Evolutionary conservation across 2,329 filamentous ascomycete genomes (phyloP), one percentile per base, ranked within the genome.

Genomic region (Aureobasidium lini): DNA sequence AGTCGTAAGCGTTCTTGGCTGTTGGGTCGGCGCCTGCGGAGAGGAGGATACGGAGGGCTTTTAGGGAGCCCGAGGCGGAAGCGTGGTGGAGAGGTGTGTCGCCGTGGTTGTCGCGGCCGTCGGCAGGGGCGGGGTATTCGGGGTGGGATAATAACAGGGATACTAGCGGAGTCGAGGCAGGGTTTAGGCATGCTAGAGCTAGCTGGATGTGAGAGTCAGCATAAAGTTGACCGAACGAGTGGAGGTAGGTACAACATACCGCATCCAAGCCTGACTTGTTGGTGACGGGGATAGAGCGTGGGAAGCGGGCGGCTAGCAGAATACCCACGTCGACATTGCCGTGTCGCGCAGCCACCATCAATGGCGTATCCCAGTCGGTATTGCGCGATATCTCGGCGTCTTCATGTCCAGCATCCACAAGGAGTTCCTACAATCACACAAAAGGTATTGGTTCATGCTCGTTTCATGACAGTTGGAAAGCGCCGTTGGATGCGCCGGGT

Each of bases 1-100:
- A 95, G 68, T 84, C 86, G 78, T 86, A 90, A 2, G 84, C 76
- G 69, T 95, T 95, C 65, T 80, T 80, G 59, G 83, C 83, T 58
- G 87, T 79, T 0, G 88, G 83, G 65, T 91, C 86, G 0, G 90
- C 89, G 10, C 90, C 90, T 0, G 88, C 89, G 3, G 87, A 85
- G 11, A 95, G 79, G 57, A 95, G 77, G 37, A 90, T 87, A 44
- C 90, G 80, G 58, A 95, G 75, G 0, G 89, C 87, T 57, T 91
- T 84, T 47, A 95, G 73, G 65, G 93, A 88, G 1, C 90, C 90
- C 67, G 89, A 89, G 47, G 87, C 87, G 67, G 85, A 90, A 11
- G 91, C 91, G 74, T 94, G 91, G 73, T 95, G 90, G 44, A 95
- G 77, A 0, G 90, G 88, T 2, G 90, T 95, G 70, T 95, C 94